Evolutionary conservation across 2,329 filamentous ascomycete genomes (phyloP), one percentile per base, ranked within the genome.

Genomic region (Ophiognomonia clavigignenti-juglandacearum): DNA sequence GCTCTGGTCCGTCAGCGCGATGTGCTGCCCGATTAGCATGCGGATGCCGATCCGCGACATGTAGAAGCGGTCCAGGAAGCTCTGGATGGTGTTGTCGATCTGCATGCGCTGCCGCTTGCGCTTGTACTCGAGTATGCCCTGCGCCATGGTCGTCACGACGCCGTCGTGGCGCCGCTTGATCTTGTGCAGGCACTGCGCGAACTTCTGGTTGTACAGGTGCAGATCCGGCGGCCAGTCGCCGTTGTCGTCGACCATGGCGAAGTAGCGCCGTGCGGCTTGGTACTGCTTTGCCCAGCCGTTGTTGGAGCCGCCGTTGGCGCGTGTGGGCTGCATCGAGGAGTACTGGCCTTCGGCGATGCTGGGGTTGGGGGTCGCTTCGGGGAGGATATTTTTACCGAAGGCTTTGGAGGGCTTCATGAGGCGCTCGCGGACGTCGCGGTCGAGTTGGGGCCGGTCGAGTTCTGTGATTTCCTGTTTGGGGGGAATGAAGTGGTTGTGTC

Each of bases 31-130:
- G 59, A 98, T 96, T 42, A 98, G 83, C 93, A 98, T 98, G 59
- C 93, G 88, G 58, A 98, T 98, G 56, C 93, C 93, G 61, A 98
- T 98, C 53, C 93, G 88, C 37, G 91, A 96, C 93, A 98, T 98
- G 76, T 98, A 98, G 70, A 98, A 98, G 50, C 93, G 88, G 70
- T 98, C 93, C 56, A 98, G 82, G 74, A 98, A 98, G 46, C 89
- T 85, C 67, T 98, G 93, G 50, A 98, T 96, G 58, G 91, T 95
- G 64, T 91, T 85, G 69, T 97, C 93, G 61, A 98, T 98, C 64
- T 97, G 93, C 85, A 97, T 93, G 45, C 93, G 83, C 75, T 98
- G 93, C 53, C 90, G 82, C 64, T 86, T 92, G 47, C 92, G 88
- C 73, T 98, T 98, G 77, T 95, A 98, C 70, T 98, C 93, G 50